Evolutionary conservation across 2,329 filamentous ascomycete genomes (phyloP).

Genomic region (Pseudocercospora vitis): DNA sequence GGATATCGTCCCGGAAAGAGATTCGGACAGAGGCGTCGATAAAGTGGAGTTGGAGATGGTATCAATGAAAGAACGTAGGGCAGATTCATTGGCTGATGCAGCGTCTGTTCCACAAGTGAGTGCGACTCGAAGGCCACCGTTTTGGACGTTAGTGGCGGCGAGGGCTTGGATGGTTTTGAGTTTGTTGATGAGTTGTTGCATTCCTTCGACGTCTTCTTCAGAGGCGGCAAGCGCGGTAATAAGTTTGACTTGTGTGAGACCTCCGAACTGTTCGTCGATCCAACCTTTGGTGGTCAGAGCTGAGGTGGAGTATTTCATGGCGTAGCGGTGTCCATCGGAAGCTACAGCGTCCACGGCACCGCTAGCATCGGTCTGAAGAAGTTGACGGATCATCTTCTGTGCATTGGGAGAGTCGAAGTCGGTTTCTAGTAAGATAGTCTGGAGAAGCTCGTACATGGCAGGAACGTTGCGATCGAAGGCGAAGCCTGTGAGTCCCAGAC

Average conservation of each 20-base stretch:
- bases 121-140: slow-evolving; percentile 70
- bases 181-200: slow-evolving; percentile 58
- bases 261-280: slow-evolving; percentile 79
- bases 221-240: slow-evolving; percentile 76
- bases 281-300: slow-evolving; percentile 70
- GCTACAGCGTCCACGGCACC: slow-evolving; percentile 91
- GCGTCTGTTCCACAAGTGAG: slow-evolving; percentile 82
- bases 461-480: slow-evolving; percentile 87
- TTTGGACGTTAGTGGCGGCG: slow-evolving; percentile 60
- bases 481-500: slow-evolving; percentile 79
- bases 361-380: slow-evolving; percentile 82
- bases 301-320: slow-evolving; percentile 79
- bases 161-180: slow-evolving; percentile 82
- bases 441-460: slow-evolving; percentile 84
- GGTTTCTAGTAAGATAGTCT: slow-evolving; percentile 78
- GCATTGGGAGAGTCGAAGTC: slow-evolving; percentile 84
- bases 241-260: slow-evolving; percentile 85
- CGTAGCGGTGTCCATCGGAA: slow-evolving; percentile 83
- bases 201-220: slow-evolving; percentile 71
- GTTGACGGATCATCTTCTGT: slow-evolving; percentile 76
- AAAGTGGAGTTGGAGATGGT: slow-evolving; percentile 35
- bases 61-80: slow-evolving; percentile 68
- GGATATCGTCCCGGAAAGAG: slow-evolving; percentile 19
- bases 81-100: slow-evolving; percentile 66
- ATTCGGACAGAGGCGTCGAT: slow-evolving; percentile 14